Percentiles rank a stretch among this genome's conserved stretches.
Conservation (phyloP, 176 grass and related monocot species). For the Cenchrus americanus region DNA sequence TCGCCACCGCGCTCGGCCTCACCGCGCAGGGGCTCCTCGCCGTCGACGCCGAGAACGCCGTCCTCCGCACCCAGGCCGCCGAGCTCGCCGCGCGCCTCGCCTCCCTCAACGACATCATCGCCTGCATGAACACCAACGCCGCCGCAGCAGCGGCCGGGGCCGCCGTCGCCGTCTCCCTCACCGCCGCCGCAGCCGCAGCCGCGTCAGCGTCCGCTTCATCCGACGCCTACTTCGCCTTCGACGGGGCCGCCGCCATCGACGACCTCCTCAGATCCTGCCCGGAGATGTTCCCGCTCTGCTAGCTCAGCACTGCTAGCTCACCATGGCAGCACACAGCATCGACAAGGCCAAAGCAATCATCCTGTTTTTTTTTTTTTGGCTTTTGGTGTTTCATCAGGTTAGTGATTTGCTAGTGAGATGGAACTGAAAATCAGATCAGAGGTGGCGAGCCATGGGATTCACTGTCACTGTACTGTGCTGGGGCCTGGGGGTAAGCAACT, state of each 20-base stretch:
- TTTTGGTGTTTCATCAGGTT: constrained; percentile 57
- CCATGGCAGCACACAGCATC: constrained; percentile 17
- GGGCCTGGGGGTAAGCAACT: constrained; percentile 33
- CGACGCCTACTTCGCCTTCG: constrained; percentile 45
- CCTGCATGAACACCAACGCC: constrained; percentile 55
- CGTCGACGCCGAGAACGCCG: constrained; percentile 83
- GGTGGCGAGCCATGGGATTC: constrained; percentile 30
- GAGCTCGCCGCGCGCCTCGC: constrained; percentile 71
- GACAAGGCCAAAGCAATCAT: not conserved
- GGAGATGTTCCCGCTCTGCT: constrained; percentile 78
- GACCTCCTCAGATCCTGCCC: constrained; percentile 53
- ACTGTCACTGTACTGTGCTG: constrained; percentile 25
- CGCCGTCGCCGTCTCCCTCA: constrained; percentile 22
- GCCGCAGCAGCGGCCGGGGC: constrained; percentile 18
- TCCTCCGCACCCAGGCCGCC: constrained; percentile 75
- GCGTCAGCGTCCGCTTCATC: not conserved
- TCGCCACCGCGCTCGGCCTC: constrained; percentile 57
- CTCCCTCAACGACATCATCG: constrained; percentile 78
- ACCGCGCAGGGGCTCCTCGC: constrained; percentile 68
- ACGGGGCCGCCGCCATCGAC: constrained; percentile 39
- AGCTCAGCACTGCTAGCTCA: not conserved
- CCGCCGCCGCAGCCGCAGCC: not conserved
- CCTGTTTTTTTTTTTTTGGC: constrained; percentile 22
- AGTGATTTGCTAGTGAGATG: constrained; percentile 24
- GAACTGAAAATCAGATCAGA: constrained; percentile 30